Percentiles rank a stretch among this genome's conserved stretches.
phyloP scores from a whole-genome alignment of 192 early-diverging fungal species.

The Chytriomyces confervae region DNA sequence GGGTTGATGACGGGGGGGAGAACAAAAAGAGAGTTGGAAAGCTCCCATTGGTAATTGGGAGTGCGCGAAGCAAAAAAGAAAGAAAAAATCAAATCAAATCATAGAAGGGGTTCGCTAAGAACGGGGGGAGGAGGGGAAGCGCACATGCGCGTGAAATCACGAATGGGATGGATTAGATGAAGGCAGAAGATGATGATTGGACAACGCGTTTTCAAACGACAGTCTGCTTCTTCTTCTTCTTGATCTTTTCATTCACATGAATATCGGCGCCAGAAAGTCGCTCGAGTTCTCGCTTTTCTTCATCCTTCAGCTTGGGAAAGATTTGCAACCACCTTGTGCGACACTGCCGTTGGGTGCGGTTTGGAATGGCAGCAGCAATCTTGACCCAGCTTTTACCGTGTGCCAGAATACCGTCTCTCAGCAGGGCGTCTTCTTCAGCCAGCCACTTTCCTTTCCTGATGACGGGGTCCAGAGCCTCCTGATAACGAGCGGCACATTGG shows the following conservation, averaged over 20 bases:
- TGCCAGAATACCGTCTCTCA: constrained; percentile 70
- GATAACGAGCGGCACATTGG: constrained; percentile 90
- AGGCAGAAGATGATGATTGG: neutral
- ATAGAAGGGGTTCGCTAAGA: no score
- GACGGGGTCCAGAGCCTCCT: constrained; percentile 81
- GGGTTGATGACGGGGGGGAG: no score
- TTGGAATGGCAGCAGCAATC: constrained; percentile 79
- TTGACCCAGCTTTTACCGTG: constrained; percentile 85
- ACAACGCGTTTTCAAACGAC: neutral
- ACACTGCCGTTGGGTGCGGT: constrained; percentile 92
- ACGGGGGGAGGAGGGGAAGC: no score
- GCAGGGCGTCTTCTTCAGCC: constrained; percentile 62
- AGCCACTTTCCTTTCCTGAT: constrained; percentile 53
- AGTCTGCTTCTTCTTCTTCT: constrained; percentile 18
- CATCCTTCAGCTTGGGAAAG: constrained; percentile 25
- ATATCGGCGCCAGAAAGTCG: constrained; percentile 9
- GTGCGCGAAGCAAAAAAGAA: no score
- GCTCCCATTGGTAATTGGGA: no score
- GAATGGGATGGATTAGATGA: neutral
- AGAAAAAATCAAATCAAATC: no score
- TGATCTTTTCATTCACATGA: constrained; percentile 41
- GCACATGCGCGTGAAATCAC: no score
- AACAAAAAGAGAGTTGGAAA: no score
- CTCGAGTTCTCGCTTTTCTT: constrained; percentile 19
- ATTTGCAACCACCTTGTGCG: constrained; percentile 79